A percentile compares a stretch with the other conserved stretches of the same genome.
phyloP scores from a whole-genome alignment of 2,329 filamentous ascomycete genomes.

The Simplicillium aogashimaense region DNA sequence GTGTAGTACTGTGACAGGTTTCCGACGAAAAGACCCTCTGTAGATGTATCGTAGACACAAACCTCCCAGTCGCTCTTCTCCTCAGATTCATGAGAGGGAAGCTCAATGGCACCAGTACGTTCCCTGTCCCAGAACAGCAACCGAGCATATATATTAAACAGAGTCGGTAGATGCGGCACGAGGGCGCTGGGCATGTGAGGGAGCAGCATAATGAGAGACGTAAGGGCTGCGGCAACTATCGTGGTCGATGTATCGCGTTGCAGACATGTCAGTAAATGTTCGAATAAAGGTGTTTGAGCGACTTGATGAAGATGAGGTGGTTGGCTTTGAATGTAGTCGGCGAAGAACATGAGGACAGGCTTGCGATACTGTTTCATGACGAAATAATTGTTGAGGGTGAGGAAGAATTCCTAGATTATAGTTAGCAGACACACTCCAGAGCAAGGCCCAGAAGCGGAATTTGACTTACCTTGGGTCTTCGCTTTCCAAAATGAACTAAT shows the following conservation, averaged over 20 bases:
- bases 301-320: slow-evolving; percentile 72
- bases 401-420: slow-evolving; percentile 50
- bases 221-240: slow-evolving; percentile 65
- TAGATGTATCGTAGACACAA: slow-evolving; percentile 49
- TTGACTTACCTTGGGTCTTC: slow-evolving; percentile 45
- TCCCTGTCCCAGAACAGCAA: slow-evolving; percentile 68
- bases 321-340: slow-evolving; percentile 63
- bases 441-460: too few relatives aligned
- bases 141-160: slow-evolving; percentile 76
- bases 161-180: slow-evolving; percentile 55
- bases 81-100: slow-evolving; percentile 28
- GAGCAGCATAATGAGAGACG: slow-evolving; percentile 69
- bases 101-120: slow-evolving; percentile 27
- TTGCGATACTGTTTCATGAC: slow-evolving; percentile 54
- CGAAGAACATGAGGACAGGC: slow-evolving; percentile 55
- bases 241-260: slow-evolving; percentile 71
- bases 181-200: slow-evolving; percentile 71
- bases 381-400: slow-evolving; percentile 55
- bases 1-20: slow-evolving; percentile 70
- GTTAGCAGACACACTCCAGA: slow-evolving; percentile 4
- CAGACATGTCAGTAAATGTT: slow-evolving; percentile 61
- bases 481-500: slow-evolving; percentile 55
- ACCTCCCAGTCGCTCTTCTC: slow-evolving; percentile 48
- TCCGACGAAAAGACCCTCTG: slow-evolving; percentile 51
- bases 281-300: slow-evolving; percentile 61